Conservation (phyloP, 2,329 filamentous ascomycete genomes). For the Hypoxylon sp. region DNA sequence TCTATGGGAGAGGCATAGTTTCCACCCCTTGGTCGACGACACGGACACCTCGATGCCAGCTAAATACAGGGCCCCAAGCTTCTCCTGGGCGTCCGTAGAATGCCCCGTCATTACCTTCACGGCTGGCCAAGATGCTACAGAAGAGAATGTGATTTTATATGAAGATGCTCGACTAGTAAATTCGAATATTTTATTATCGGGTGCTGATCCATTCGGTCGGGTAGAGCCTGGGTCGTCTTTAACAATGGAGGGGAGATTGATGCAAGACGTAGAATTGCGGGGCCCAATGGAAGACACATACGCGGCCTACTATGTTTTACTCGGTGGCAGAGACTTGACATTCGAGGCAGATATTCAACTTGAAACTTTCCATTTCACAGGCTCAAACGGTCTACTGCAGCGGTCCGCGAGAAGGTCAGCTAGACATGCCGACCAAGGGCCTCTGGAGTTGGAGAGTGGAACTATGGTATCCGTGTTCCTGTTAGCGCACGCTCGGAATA, state of each 20-base stretch:
- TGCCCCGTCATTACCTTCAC: slow-evolving; percentile 7
- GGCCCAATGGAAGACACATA: slow-evolving; percentile 1
- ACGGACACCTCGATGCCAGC: slow-evolving; percentile 1
- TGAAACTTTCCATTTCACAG: slow-evolving; percentile 18
- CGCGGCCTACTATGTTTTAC: not conserved
- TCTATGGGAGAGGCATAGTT: slow-evolving; percentile 8
- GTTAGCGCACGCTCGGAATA: not conserved
- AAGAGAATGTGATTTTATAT: not conserved
- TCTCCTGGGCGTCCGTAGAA: slow-evolving; percentile 28
- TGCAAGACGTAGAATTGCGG: slow-evolving; percentile 7
- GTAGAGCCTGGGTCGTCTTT: slow-evolving; percentile 16
- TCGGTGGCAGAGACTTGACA: not conserved
- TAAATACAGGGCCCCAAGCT: slow-evolving; percentile 16
- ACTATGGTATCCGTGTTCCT: slow-evolving; percentile 14
- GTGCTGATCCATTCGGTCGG: slow-evolving; percentile 20
- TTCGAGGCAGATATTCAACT: slow-evolving; percentile 14
- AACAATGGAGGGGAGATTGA: slow-evolving; percentile 21
- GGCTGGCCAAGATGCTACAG: no score
- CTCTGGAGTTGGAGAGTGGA: not conserved
- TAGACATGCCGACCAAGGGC: slow-evolving; percentile 1
- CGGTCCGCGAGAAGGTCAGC: slow-evolving; percentile 22
- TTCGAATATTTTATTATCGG: slow-evolving; percentile 5
- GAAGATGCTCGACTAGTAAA: slow-evolving; percentile 19
- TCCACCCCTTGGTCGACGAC: not conserved
- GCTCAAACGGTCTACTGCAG: not conserved